Base-by-base conservation (phyloP, 225 moss, liverwort and hornwort species). In the Antitrichia curtipendula region DNA sequence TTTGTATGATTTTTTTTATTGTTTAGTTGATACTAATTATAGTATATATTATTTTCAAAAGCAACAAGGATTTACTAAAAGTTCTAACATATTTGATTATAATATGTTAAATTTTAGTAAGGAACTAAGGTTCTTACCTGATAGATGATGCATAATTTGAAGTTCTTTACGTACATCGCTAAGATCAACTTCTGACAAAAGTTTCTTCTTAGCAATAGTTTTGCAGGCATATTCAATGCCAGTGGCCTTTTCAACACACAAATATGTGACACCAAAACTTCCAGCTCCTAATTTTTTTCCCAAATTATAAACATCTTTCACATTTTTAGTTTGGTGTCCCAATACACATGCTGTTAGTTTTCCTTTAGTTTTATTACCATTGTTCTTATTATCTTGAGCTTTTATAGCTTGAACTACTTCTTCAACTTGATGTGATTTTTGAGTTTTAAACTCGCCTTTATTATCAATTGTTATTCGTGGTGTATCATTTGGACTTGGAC, bases 121-220 rank as follows among this genome's bases (percentile, higher is more conserved):
- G n/a, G n/a, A n/a, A n/a, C n/a, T n/a, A n/a, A n/a, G n/a, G n/a
- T n/a, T n/a, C 8, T 58, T 47, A 89, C 93, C 92, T 1, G 90
- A 92, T 49, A 94, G 88, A 87, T 92, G 93, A 73, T 94, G 93
- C 93, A 94, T 94, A 8, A 94, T 94, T 82, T 94, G 92, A 65
- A 94, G 90, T 53, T 94, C 93, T 69, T 89, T 88, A 5, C 90
- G 77, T 3, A 94, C 93, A 83, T 94, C 93, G 0, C 22, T 63
- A 24, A 94, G 83, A 52, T 94, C 92, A 3, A 36, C 88, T 57
- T 88, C 40, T 2, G 91, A 82, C 22, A 90, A 8, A 43, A 94
- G 88, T 73, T 94, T 94, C n/a, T 91, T 94, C 12, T 94, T 94
- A 8, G 89, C 16, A 54, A 94, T 94, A 47, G 93, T 90, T 62